A percentile compares a stretch with the other conserved stretches of the same genome.
Conservation (phyloP, 1,284 basidiomycete species). For the Tylopilus microsporus region DNA sequence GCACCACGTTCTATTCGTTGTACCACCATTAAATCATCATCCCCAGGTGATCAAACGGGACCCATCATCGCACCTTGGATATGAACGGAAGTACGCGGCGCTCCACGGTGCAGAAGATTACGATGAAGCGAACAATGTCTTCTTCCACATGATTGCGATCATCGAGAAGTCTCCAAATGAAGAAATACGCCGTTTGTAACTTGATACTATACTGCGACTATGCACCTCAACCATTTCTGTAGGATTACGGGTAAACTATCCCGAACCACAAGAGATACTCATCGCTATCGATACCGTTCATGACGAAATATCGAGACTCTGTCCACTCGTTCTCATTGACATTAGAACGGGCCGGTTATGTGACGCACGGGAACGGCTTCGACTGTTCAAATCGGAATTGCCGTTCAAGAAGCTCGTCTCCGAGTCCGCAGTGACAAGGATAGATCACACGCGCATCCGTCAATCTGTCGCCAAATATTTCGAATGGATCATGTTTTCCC, state of each 20-base stretch:
- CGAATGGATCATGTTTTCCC: background rate
- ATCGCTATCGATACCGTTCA: background rate
- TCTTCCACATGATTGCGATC: background rate
- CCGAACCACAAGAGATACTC: background rate
- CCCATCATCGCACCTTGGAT: constrained; percentile 1
- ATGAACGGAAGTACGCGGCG: constrained; percentile 4
- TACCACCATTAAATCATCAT: background rate
- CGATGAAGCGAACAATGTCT: background rate
- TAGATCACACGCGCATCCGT: background rate
- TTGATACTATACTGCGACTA: too few relatives aligned
- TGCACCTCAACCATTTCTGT: too few relatives aligned
- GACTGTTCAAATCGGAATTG: constrained; percentile 3
- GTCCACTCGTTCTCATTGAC: constrained; percentile 6
- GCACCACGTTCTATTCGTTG: too few relatives aligned
- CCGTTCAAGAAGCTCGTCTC: constrained; percentile 6
- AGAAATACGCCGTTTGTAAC: too few relatives aligned
- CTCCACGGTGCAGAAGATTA: constrained; percentile 6
- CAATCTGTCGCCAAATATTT: constrained; percentile 9
- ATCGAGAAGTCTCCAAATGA: constrained; percentile 7
- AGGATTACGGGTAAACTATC: background rate
- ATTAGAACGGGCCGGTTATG: constrained; percentile 9
- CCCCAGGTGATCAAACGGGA: background rate
- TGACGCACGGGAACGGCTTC: background rate
- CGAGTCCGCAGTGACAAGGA: background rate
- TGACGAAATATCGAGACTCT: background rate